phyloP scores from a whole-genome alignment of 2,329 filamentous ascomycete genomes.

The Ophiosphaerella korrae region DNA sequence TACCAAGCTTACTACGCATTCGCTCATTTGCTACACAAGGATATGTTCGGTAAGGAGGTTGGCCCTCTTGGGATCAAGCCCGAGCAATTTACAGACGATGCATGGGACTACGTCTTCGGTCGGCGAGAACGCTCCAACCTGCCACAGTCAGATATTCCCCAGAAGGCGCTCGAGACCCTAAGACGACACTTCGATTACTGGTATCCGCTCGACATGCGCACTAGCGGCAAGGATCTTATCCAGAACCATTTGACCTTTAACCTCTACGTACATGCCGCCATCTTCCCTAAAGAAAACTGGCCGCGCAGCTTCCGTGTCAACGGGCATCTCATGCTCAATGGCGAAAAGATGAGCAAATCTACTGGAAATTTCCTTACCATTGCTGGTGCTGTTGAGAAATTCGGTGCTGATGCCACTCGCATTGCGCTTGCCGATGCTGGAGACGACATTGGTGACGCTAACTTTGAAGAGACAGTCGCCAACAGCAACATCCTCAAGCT shows the following conservation, averaged over 20 bases:
- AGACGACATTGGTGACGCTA: slow-evolving; percentile 92
- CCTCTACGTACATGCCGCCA: slow-evolving; percentile 88
- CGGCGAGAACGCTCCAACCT: slow-evolving; percentile 73
- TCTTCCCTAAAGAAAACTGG: slow-evolving; percentile 90
- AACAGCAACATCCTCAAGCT: slow-evolving; percentile 89
- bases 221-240: slow-evolving; percentile 76
- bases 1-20: slow-evolving; percentile 78
- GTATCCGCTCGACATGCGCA: slow-evolving; percentile 88
- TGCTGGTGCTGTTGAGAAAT: slow-evolving; percentile 83
- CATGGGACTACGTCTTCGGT: slow-evolving; percentile 95
- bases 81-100: slow-evolving; percentile 90
- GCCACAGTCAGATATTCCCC: slow-evolving; percentile 72
- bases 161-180: slow-evolving; percentile 77
- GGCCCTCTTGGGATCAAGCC: slow-evolving; percentile 61
- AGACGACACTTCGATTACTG: slow-evolving; percentile 94
- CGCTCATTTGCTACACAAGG: slow-evolving; percentile 72
- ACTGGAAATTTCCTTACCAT: slow-evolving; percentile 97
- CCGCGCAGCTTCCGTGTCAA: slow-evolving; percentile 85
- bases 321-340: slow-evolving; percentile 91
- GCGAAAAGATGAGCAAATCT: slow-evolving; percentile 98
- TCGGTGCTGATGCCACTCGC: slow-evolving; percentile 89
- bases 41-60: slow-evolving; percentile 74
- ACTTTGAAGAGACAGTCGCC: slow-evolving; percentile 94
- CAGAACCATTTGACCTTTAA: slow-evolving; percentile 94
- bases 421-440: slow-evolving; percentile 93